Conservation (phyloP, 768 basidiomycete species). For the Psilocybe tampanensis region DNA sequence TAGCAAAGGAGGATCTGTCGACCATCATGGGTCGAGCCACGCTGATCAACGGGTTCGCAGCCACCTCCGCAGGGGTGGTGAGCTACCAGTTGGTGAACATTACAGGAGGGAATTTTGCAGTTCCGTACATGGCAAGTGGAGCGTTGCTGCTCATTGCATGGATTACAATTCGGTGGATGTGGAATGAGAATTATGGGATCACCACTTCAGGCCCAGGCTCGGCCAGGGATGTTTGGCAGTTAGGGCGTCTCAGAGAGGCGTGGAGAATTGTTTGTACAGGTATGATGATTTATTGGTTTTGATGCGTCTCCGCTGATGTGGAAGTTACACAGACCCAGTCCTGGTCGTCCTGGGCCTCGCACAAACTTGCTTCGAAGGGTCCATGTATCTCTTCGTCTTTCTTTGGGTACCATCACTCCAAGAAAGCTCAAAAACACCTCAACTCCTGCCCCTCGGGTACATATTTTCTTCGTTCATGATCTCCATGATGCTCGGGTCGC, state of each 20-base stretch:
- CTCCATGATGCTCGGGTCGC: slow-evolving; percentile 79
- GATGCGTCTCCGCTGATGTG: background rate
- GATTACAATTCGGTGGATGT: slow-evolving; percentile 55
- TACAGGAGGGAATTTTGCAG: slow-evolving; percentile 48
- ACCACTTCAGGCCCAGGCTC: no score
- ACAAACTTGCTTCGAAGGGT: slow-evolving; percentile 83
- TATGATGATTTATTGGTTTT: slow-evolving; percentile 19
- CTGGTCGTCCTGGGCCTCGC: slow-evolving; percentile 69
- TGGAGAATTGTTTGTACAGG: slow-evolving; percentile 59
- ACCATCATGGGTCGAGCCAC: slow-evolving; percentile 75
- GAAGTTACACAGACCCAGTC: slow-evolving; percentile 46
- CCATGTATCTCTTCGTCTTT: slow-evolving; percentile 86
- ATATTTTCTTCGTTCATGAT: slow-evolving; percentile 85
- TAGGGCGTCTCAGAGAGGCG: slow-evolving; percentile 54
- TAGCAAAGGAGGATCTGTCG: no score
- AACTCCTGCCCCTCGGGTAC: slow-evolving; percentile 66
- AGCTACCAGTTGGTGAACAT: slow-evolving; percentile 64
- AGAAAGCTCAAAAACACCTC: slow-evolving; percentile 46
- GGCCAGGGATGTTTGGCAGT: slow-evolving; percentile 47
- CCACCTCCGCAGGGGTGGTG: slow-evolving; percentile 64
- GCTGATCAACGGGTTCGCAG: slow-evolving; percentile 73
- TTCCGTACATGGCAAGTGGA: slow-evolving; percentile 72
- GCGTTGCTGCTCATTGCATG: slow-evolving; percentile 53
- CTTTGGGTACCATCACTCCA: slow-evolving; percentile 80
- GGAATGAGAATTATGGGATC: slow-evolving; percentile 68